Conservation (phyloP, 176 grass and related monocot species). For the Poa pratensis region DNA sequence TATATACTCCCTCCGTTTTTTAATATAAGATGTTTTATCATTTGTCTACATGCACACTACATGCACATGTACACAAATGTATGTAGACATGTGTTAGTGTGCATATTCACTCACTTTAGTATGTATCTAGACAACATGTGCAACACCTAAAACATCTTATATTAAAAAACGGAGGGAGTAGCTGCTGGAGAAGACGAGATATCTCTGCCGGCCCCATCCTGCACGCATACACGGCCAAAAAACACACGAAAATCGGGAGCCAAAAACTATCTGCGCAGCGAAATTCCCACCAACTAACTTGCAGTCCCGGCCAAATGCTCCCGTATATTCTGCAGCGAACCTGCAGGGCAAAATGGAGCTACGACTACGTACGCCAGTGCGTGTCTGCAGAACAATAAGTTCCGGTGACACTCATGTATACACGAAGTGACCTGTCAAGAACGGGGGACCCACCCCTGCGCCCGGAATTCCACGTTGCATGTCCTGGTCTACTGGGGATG, state of each 20-base stretch:
- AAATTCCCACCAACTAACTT: not conserved
- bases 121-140: no score
- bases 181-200: not conserved
- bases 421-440: not conserved
- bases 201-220: not conserved
- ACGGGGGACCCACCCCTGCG: not conserved
- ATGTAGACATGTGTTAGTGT: no score
- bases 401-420: no score
- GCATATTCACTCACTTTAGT: no score
- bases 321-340: not conserved
- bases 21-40: no score
- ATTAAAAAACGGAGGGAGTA: no score
- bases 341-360: not conserved
- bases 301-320: not conserved
- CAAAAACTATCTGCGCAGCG: no score
- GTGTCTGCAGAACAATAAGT: no score
- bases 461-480: constrained; percentile 13
- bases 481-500: not conserved
- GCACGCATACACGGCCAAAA: not conserved
- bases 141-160: no score
- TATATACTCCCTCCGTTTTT: no score
- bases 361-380: not conserved
- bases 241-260: not conserved
- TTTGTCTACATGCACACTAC: no score
- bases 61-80: no score